phyloP scores from a whole-genome alignment of 148 eudicot genomes.

The Dysphania ambrosioides region DNA sequence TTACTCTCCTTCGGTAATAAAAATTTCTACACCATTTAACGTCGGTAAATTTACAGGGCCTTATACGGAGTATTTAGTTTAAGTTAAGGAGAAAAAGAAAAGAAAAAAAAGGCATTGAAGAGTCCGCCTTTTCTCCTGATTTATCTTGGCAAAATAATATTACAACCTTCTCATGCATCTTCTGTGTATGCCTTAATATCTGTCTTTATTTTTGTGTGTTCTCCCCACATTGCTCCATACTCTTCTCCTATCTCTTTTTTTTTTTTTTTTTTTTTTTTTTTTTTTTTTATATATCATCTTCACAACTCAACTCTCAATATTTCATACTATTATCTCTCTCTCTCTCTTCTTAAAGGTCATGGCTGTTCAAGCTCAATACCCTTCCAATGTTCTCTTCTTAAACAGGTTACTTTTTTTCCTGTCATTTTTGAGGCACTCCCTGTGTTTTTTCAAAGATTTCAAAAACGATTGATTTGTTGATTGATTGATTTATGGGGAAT shows the following conservation, averaged over 20 bases:
- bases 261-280: no score
- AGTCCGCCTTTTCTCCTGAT: constrained; percentile 34
- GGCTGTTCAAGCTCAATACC: constrained; percentile 51
- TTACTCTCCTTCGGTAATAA: no score
- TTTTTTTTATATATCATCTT: no score
- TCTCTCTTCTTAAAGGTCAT: constrained; percentile 11
- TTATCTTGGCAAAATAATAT: background rate
- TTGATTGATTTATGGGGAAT: no score
- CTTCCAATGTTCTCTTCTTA: constrained; percentile 34
- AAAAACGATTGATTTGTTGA: constrained; percentile 12
- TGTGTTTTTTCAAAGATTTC: no score
- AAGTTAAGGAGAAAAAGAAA: no score
- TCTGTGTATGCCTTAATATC: constrained; percentile 47
- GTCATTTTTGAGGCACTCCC: background rate
- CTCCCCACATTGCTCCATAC: constrained; percentile 23
- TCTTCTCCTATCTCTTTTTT: constrained; percentile 14
- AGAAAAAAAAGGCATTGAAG: constrained; percentile 40
- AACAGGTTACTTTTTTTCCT: constrained; percentile 30
- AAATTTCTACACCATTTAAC: no score
- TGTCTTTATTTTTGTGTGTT: constrained; percentile 10
- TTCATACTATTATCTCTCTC: no score
- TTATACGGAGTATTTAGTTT: no score
- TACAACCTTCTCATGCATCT: constrained; percentile 39
- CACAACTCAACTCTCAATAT: background rate
- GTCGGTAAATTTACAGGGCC: no score